A percentile compares a stretch with the other conserved stretches of the same genome.
Evolutionary conservation across 306 rosid genomes (phyloP).

Genomic region (Erythrophleum fordii): DNA sequence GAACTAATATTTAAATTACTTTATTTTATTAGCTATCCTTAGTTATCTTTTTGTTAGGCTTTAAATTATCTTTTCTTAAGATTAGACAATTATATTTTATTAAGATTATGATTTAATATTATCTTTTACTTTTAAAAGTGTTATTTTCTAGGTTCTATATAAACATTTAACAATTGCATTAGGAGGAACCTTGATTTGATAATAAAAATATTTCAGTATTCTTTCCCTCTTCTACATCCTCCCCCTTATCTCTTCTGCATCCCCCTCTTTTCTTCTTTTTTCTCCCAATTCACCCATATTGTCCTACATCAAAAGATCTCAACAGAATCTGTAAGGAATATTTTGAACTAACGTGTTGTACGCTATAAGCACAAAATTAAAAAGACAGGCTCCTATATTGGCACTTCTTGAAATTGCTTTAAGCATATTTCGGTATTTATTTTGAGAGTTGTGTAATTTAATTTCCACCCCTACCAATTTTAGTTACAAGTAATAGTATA

Average conservation of each 20-base stretch:
- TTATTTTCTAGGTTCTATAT: too few relatives aligned
- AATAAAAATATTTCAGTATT: too few relatives aligned
- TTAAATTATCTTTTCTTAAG: too few relatives aligned
- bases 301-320: not conserved
- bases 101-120: too few relatives aligned
- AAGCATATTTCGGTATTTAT: not conserved
- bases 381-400: not conserved
- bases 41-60: too few relatives aligned
- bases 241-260: not conserved
- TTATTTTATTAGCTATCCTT: too few relatives aligned
- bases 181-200: too few relatives aligned
- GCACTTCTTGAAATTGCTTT: not conserved
- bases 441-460: not conserved
- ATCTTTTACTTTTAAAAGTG: too few relatives aligned
- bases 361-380: slow-evolving; percentile 1
- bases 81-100: too few relatives aligned
- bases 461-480: not conserved
- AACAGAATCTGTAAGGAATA: not conserved
- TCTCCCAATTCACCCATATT: not conserved
- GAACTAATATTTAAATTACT: too few relatives aligned
- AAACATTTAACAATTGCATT: too few relatives aligned
- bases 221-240: not conserved
- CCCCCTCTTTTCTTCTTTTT: not conserved
- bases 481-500: too few relatives aligned
- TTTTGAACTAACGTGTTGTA: slow-evolving; percentile 16